A percentile compares a stretch with the other conserved stretches of the same genome.
These are phyloP conservation scores for Penicillium longicatenatum DNA, from an alignment of 495 filamentous ascomycete species.

Conservation along the genomic window DNA sequence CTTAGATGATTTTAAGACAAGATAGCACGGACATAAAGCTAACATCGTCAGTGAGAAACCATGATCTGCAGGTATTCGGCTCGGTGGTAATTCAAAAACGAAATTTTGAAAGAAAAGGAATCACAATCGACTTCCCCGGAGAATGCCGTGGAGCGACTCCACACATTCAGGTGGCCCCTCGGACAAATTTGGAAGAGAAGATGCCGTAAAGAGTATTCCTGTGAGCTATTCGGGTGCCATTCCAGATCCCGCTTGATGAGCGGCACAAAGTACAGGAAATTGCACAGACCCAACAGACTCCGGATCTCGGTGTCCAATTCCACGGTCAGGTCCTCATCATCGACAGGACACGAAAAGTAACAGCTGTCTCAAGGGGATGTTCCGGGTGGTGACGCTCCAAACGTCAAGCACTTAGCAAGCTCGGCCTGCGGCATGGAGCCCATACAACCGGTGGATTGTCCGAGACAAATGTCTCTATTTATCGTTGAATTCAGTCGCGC, in stretches of 20 bases:
- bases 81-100: too few species aligned
- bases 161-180: background rate
- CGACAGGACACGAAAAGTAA: background rate
- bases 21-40: too few species aligned
- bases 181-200: background rate
- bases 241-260: background rate
- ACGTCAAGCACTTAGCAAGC: background rate
- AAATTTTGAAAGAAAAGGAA: too few species aligned
- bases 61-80: too few species aligned
- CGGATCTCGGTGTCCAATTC: background rate
- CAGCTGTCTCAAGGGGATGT: background rate
- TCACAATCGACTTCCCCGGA: too few species aligned
- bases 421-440: background rate
- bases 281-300: background rate
- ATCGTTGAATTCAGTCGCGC: background rate
- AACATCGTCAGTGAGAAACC: too few species aligned
- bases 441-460: background rate
- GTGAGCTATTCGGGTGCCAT: background rate
- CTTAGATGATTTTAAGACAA: too few species aligned
- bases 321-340: background rate
- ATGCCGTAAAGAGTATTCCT: background rate
- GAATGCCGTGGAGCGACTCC: too few species aligned
- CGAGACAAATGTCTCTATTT: background rate
- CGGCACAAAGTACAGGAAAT: background rate
- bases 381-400: background rate